Base-by-base conservation (phyloP, 1,284 basidiomycete species). In the Golubevia sp. region DNA sequence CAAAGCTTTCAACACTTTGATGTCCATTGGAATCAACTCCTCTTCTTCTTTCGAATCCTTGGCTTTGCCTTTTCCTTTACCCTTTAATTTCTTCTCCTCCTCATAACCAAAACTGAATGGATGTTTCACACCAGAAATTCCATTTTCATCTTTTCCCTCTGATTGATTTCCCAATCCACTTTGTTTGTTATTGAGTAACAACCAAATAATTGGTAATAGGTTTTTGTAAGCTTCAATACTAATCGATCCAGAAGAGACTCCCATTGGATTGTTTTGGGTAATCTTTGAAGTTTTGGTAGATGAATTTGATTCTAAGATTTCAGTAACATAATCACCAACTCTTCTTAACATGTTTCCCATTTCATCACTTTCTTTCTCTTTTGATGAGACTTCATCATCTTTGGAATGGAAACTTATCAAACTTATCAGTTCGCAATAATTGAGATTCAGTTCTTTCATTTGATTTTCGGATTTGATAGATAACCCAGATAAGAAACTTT, bases 181-280 rank as follows among this genome's bases (percentile, higher is more conserved):
- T 3, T 66, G 59, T 13, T 62, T 13, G 2, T 49, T 60, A 24
- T 67, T 69, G 24, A 74, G 54, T 20, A 74, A 62, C 56, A 72
- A 68, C 73, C 73, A 74, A 24, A 74, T 52, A 2, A 68, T 74
- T 0, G 73, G 73, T n/a, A 74, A 65, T 21, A 74, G 62, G 4
- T 68, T 64, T 26, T 57, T 53, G 57, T 70, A 74, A 1, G 70
- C 70, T 18, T 66, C 57, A 1, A 66, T 55, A 18, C 70, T 63
- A 34, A 74, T 61, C 2, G 62, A 49, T 13, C 61, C 61, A 1
- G 51, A 25, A 18, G 61, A 62, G 1, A 58, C 55, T 20, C 48
- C 65, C 27, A 67, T 62, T 4, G 62, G 64, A n/a, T 66, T 64
- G 25, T 30, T 58, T 26, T 64, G 59, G 23, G 64, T 62, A 2